Conservation (phyloP, 139 green algal species). For the Helicosporidium sp. region DNA sequence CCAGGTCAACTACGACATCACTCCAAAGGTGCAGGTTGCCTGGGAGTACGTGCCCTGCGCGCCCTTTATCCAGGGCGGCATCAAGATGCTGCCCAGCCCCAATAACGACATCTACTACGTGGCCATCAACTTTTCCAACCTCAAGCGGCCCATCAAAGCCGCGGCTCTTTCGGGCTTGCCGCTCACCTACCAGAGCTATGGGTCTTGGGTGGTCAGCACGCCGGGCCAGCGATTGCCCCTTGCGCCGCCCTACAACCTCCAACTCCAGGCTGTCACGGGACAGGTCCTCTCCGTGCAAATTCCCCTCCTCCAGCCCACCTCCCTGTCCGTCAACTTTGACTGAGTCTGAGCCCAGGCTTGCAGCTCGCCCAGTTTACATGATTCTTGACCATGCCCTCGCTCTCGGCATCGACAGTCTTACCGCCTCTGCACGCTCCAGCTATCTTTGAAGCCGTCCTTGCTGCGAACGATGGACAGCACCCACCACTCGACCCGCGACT, state of each 20-base stretch:
- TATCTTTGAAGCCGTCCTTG: no score
- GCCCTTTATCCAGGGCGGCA: slow-evolving; percentile 3
- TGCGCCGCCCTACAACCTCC: slow-evolving; percentile 1
- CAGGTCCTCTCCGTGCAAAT: neutral
- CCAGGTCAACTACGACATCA: slow-evolving; percentile 6
- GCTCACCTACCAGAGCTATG: neutral
- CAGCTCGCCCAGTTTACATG: no score
- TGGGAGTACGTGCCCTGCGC: slow-evolving; percentile 3
- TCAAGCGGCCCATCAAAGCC: neutral
- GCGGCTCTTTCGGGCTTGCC: slow-evolving; percentile 2
- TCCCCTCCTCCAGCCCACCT: neutral
- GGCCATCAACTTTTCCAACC: slow-evolving; percentile 7
- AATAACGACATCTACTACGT: slow-evolving; percentile 2
- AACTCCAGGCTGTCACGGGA: neutral
- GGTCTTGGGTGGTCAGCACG: neutral
- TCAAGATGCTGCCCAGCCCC: neutral
- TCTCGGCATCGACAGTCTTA: no score
- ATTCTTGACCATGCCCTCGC: no score
- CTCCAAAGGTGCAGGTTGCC: neutral
- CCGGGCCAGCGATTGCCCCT: neutral
- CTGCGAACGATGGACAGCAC: no score
- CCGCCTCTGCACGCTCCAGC: no score
- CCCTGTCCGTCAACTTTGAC: slow-evolving; percentile 6
- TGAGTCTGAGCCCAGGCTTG: no score
- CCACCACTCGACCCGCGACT: no score